Evolutionary conservation across 306 rosid genomes (phyloP).

Genomic region (Gleditsia sinensis): DNA sequence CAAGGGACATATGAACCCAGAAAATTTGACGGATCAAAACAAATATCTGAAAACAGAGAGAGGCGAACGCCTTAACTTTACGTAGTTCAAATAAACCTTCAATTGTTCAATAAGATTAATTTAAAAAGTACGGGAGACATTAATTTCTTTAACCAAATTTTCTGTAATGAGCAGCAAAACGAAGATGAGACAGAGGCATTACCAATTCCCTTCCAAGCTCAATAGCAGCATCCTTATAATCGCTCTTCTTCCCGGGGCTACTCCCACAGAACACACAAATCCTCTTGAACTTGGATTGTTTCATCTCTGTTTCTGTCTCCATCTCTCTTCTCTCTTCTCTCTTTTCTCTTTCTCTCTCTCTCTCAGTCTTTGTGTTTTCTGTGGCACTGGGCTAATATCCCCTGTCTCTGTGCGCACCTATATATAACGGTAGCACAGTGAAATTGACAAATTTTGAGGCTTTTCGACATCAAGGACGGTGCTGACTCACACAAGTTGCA

Average conservation of each 20-base stretch:
- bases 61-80: too few species aligned
- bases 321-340: conserved; percentile 23
- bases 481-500: conserved; percentile 29
- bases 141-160: too few species aligned
- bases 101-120: too few species aligned
- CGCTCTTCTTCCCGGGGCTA: conserved; percentile 68
- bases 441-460: background rate
- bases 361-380: background rate
- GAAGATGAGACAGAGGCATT: conserved; percentile 18
- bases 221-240: conserved; percentile 75
- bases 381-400: conserved; percentile 1
- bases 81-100: too few species aligned
- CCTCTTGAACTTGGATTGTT: conserved; percentile 61
- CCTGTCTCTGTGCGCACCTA: conserved; percentile 23
- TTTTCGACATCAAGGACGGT: conserved; percentile 32
- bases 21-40: background rate
- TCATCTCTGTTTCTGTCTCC: conserved; percentile 49
- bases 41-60: background rate
- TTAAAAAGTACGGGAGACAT: too few species aligned
- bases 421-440: conserved; percentile 39
- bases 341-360: background rate
- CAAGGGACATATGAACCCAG: background rate
- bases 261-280: conserved; percentile 84
- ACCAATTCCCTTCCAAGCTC: conserved; percentile 76
- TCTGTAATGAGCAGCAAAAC: background rate